Percentiles rank a stretch among this genome's conserved stretches.
Evolutionary conservation across 2,329 filamentous ascomycete species (phyloP).

Genomic region (Pyricularia sp.): DNA sequence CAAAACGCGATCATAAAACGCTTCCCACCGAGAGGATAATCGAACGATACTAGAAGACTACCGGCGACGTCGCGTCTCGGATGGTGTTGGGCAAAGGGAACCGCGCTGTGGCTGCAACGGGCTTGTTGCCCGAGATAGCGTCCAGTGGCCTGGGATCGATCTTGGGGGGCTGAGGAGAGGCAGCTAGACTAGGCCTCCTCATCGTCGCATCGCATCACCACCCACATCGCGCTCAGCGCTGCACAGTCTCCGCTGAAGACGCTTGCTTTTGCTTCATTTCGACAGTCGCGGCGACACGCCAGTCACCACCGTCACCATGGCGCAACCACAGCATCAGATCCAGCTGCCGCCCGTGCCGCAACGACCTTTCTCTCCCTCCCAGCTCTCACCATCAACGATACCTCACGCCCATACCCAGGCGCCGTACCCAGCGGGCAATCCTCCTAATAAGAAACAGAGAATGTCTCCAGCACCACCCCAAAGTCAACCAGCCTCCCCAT

Average conservation of each 20-base stretch:
- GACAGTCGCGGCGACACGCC: neutral
- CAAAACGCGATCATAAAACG: neutral
- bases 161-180: neutral
- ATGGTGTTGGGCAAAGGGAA: constrained; percentile 1
- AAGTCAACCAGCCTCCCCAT: constrained; percentile 10
- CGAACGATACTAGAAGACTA: neutral
- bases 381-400: neutral
- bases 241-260: neutral
- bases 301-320: constrained; percentile 28
- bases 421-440: neutral
- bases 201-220: neutral
- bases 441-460: neutral
- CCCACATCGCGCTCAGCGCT: neutral
- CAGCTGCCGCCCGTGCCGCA: constrained; percentile 7
- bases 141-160: neutral
- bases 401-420: neutral
- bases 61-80: neutral
- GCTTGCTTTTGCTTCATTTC: neutral
- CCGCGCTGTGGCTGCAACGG: constrained; percentile 2
- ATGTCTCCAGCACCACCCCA: constrained; percentile 1
- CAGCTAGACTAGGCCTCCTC: neutral
- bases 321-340: constrained; percentile 44
- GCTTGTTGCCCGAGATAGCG: constrained; percentile 1
- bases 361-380: neutral
- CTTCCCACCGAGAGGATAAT: neutral